Conservation (phyloP, 441 rosid genomes). For the Melastoma candidum region DNA sequence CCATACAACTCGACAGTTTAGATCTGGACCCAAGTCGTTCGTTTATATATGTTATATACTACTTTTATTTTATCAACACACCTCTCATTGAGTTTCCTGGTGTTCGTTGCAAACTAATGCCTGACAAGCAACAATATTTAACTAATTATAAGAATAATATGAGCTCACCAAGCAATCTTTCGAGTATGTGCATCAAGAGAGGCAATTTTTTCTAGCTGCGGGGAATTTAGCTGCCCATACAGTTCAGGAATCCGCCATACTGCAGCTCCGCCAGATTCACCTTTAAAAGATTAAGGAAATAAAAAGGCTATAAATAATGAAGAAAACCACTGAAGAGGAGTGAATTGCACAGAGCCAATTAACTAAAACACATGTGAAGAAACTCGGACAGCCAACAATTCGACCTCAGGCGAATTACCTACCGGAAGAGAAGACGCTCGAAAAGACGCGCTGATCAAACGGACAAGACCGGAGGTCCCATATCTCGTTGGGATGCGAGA, state of each 20-base stretch:
- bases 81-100: too few species aligned
- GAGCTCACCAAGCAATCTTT: conserved; percentile 68
- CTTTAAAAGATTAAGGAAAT: conserved; percentile 25
- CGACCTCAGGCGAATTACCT: conserved; percentile 2
- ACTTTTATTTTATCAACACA: too few species aligned
- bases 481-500: conserved; percentile 85
- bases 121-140: too few species aligned
- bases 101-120: too few species aligned
- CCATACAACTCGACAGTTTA: too few species aligned
- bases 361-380: too few species aligned
- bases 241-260: conserved; percentile 94
- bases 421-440: conserved; percentile 79
- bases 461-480: conserved; percentile 89
- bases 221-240: conserved; percentile 72
- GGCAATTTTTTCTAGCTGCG: conserved; percentile 73
- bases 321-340: too few species aligned
- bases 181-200: conserved; percentile 74
- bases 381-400: background rate
- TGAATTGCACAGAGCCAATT: too few species aligned
- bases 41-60: too few species aligned
- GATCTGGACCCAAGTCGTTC: too few species aligned
- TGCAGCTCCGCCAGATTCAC: conserved; percentile 87
- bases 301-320: background rate
- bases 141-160: conserved; percentile 3
- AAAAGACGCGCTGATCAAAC: conserved; percentile 88